These are phyloP conservation scores for Schizonepeta tenuifolia DNA, from an alignment of 257 asterid species.

Conservation along the genomic window DNA sequence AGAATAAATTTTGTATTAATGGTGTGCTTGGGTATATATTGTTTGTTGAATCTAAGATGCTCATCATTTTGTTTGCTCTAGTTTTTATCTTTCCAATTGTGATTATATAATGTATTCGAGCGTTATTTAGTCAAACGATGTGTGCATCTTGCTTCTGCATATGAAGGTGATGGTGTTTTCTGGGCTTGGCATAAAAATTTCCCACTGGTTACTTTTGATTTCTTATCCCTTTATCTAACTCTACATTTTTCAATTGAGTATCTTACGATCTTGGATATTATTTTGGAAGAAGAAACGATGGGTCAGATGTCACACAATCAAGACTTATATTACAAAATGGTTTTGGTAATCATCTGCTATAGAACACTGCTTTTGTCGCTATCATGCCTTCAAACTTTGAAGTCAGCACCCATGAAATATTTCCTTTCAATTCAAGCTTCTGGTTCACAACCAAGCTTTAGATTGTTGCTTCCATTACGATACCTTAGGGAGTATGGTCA, in stretches of 20 bases:
- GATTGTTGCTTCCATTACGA: too few relatives aligned
- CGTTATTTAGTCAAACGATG: too few relatives aligned
- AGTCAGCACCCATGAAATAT: neutral
- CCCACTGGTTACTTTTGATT: neutral
- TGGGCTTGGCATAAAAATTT: neutral
- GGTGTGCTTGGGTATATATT: neutral
- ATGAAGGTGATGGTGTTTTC: conserved; percentile 1
- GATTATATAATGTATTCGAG: neutral
- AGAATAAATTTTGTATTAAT: neutral
- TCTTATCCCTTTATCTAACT: neutral
- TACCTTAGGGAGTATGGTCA: too few relatives aligned
- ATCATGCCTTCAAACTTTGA: neutral
- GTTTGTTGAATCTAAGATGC: neutral
- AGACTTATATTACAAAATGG: neutral
- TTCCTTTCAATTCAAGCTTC: neutral
- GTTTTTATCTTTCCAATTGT: neutral
- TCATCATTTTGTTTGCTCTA: conserved; percentile 18
- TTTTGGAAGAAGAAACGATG: neutral
- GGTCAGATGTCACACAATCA: too few relatives aligned
- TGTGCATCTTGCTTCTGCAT: conserved; percentile 9
- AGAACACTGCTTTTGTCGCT: neutral
- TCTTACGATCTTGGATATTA: neutral
- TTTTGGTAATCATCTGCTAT: neutral
- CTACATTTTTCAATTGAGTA: neutral
- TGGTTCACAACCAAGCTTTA: neutral